phyloP scores from a whole-genome alignment of 2,329 filamentous ascomycete genomes.

The Paecilomyces formosus region DNA sequence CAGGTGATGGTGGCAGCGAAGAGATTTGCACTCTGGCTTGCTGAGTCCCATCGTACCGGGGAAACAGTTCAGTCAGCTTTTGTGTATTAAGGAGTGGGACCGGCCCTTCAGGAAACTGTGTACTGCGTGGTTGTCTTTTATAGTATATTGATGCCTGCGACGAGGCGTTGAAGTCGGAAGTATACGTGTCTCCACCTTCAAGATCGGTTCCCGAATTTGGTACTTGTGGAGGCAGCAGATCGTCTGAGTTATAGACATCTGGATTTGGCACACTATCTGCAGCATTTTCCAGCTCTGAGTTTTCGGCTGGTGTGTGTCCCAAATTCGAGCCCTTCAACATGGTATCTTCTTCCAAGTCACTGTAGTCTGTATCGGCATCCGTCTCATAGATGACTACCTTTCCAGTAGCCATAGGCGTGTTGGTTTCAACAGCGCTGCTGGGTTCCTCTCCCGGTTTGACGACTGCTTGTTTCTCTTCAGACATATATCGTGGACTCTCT shows the following conservation, averaged over 20 bases:
- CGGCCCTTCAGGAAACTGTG: constrained; percentile 29
- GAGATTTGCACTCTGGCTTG: constrained; percentile 3
- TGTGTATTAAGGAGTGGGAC: constrained; percentile 29
- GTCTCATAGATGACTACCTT: constrained; percentile 35
- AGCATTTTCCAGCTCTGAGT: not conserved
- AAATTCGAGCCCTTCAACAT: constrained; percentile 8
- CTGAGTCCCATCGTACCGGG: constrained; percentile 17
- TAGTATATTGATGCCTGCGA: constrained; percentile 32
- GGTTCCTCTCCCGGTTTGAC: not conserved
- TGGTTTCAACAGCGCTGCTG: not conserved
- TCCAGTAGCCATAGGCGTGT: constrained; percentile 9
- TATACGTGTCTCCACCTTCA: constrained; percentile 12
- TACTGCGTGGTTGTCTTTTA: constrained; percentile 25
- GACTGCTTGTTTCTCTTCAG: not conserved
- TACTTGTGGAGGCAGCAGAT: constrained; percentile 22
- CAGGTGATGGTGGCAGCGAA: constrained; percentile 3
- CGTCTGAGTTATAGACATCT: constrained; percentile 20
- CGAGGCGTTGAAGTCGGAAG: constrained; percentile 20
- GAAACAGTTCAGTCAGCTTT: constrained; percentile 31
- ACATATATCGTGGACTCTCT: not conserved
- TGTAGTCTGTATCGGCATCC: constrained; percentile 31
- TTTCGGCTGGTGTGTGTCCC: constrained; percentile 1
- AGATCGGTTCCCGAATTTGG: constrained; percentile 14
- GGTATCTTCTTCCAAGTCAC: constrained; percentile 17
- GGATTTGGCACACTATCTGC: constrained; percentile 8